Evolutionary conservation across 176 grass and related monocot species (phyloP).

Genomic region (Carex parvula): DNA sequence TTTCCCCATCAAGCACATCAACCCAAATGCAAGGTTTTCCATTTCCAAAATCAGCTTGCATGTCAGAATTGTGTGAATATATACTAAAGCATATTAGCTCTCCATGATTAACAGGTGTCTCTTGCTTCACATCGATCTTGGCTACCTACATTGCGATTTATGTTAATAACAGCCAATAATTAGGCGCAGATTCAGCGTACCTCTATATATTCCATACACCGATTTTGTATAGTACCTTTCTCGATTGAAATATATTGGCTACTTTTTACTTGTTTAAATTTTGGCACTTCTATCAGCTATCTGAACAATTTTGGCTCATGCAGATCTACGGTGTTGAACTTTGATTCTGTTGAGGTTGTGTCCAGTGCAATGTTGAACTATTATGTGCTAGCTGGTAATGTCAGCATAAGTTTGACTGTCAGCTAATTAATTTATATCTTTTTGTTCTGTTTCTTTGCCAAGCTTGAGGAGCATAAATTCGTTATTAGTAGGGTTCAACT

Average conservation of each 20-base stretch:
- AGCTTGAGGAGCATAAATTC: not conserved
- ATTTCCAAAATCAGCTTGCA: conserved; percentile 75
- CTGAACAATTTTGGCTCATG: not conserved
- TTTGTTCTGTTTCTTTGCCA: not conserved
- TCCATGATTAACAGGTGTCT: conserved; percentile 50
- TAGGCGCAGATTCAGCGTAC: not conserved
- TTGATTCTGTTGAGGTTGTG: not conserved
- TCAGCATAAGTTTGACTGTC: not conserved
- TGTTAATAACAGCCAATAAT: not conserved
- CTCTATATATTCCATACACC: not conserved
- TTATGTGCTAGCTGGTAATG: not conserved
- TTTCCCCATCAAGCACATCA: conserved; percentile 79
- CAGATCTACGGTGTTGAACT: not conserved
- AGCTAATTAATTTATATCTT: not conserved
- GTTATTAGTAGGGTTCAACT: not conserved
- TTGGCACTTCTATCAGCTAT: not conserved
- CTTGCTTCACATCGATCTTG: conserved; percentile 44
- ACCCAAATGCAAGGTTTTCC: conserved; percentile 93
- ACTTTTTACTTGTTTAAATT: not conserved
- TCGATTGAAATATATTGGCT: not conserved
- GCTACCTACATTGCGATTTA: conserved; percentile 29
- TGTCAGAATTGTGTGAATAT: conserved; percentile 35
- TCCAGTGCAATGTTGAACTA: not conserved
- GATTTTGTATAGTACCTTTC: not conserved
- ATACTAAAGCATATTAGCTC: conserved; percentile 60